Conservation (phyloP, 2,329 filamentous ascomycete species). For the Clarireedia monteithiana region DNA sequence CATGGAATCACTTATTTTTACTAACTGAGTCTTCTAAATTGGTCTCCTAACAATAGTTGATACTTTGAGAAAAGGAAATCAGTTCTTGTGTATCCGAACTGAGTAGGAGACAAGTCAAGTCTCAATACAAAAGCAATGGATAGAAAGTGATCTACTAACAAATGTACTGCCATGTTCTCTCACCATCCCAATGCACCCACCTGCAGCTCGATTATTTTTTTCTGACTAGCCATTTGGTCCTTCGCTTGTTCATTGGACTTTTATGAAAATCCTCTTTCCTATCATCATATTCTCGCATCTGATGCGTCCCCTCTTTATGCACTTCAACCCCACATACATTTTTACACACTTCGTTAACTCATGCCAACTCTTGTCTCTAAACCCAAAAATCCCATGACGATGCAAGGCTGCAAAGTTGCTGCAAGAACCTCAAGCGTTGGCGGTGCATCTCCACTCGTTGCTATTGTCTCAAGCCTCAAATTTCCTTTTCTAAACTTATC, state of each 20-base stretch:
- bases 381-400: constrained; percentile 22
- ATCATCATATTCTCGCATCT: constrained; percentile 12
- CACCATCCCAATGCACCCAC: constrained; percentile 14
- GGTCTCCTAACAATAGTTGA: background rate
- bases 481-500: constrained; percentile 21
- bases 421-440: constrained; percentile 25
- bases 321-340: constrained; percentile 9
- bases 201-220: constrained; percentile 17
- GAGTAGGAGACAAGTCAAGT: constrained; percentile 8
- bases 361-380: constrained; percentile 22
- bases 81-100: background rate
- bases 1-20: background rate
- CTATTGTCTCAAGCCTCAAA: constrained; percentile 22
- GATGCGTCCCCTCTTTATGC: constrained; percentile 6
- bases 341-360: constrained; percentile 9
- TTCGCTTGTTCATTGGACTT: constrained; percentile 6
- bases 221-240: constrained; percentile 1
- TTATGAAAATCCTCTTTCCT: constrained; percentile 8
- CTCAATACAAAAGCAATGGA: constrained; percentile 6
- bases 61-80: constrained; percentile 14
- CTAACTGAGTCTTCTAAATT: background rate
- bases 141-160: constrained; percentile 5
- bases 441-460: constrained; percentile 26
- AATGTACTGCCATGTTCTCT: constrained; percentile 15
- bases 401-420: constrained; percentile 21